Conservation (phyloP, 148 eudicot species). For the Vaccinium vitisidaea region DNA sequence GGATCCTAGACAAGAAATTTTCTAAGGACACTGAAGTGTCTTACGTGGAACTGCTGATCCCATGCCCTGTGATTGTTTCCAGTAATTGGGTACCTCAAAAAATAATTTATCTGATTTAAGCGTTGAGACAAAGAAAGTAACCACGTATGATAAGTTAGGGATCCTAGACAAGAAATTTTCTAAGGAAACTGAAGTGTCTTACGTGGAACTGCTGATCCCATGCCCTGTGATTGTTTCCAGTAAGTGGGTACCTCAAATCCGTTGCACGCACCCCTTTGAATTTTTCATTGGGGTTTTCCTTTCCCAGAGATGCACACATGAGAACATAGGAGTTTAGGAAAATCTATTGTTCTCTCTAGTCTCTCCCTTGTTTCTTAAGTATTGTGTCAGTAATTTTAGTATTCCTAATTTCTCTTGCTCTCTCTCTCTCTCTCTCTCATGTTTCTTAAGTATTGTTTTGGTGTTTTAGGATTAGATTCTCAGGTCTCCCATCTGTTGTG, state of each 20-base stretch:
- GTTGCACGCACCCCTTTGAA: neutral
- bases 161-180: neutral
- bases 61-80: neutral
- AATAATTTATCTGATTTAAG: neutral
- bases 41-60: neutral
- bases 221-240: neutral
- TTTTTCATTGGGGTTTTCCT: neutral
- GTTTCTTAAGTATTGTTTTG: too few relatives aligned
- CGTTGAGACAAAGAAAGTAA: neutral
- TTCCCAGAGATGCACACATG: neutral
- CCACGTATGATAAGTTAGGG: neutral
- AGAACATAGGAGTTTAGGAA: neutral
- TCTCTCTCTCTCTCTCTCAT: too few relatives aligned
- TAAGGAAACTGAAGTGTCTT: neutral
- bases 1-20: neutral
- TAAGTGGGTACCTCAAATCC: neutral
- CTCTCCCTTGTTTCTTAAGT: neutral
- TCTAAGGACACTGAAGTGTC: neutral
- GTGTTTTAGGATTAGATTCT: neutral
- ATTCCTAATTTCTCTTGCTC: neutral
- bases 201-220: neutral
- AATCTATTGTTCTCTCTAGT: neutral
- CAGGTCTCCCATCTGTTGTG: neutral
- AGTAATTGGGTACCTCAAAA: neutral
- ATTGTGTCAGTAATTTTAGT: neutral